Conservation (phyloP, 2,329 filamentous ascomycete species). For the Phialophora macrospora region DNA sequence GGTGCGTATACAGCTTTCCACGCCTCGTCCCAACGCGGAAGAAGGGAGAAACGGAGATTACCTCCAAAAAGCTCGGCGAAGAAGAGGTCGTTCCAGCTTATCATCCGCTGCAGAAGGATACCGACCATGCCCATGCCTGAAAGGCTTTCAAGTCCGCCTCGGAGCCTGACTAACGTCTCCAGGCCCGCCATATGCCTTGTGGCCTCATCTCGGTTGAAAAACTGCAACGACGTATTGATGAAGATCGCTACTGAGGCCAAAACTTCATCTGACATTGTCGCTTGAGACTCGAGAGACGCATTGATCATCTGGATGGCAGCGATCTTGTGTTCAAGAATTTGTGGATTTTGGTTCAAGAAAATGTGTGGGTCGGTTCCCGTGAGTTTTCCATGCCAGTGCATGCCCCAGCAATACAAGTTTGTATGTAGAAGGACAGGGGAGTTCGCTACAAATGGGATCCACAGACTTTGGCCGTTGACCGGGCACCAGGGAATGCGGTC, state of each 20-base stretch:
- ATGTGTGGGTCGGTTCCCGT: constrained; percentile 12
- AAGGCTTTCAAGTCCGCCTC: constrained; percentile 16
- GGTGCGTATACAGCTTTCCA: constrained; percentile 16
- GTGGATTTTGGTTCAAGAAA: constrained; percentile 19
- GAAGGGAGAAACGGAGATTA: constrained; percentile 15
- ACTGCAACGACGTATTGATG: constrained; percentile 17
- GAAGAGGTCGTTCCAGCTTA: constrained; percentile 23
- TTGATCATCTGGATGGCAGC: constrained; percentile 20
- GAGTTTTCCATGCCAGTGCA: constrained; percentile 25
- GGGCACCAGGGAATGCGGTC: constrained; percentile 26
- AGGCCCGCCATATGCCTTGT: constrained; percentile 14
- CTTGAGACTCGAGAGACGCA: background rate
- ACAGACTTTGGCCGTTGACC: constrained; percentile 21
- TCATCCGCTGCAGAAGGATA: constrained; percentile 19
- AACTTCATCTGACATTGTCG: constrained; percentile 13
- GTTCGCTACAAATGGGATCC: constrained; percentile 20
- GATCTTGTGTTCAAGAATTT: constrained; percentile 24
- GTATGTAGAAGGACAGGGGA: constrained; percentile 21
- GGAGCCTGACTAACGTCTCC: constrained; percentile 16
- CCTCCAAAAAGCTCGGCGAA: constrained; percentile 23
- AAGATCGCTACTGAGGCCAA: constrained; percentile 20
- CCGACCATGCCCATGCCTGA: constrained; percentile 16
- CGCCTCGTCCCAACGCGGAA: constrained; percentile 21
- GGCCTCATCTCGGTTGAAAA: constrained; percentile 18
- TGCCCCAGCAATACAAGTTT: constrained; percentile 26